These are phyloP conservation scores for Anthracocystis setariae DNA, from an alignment of 1,284 basidiomycete species.

Conservation along the genomic window DNA sequence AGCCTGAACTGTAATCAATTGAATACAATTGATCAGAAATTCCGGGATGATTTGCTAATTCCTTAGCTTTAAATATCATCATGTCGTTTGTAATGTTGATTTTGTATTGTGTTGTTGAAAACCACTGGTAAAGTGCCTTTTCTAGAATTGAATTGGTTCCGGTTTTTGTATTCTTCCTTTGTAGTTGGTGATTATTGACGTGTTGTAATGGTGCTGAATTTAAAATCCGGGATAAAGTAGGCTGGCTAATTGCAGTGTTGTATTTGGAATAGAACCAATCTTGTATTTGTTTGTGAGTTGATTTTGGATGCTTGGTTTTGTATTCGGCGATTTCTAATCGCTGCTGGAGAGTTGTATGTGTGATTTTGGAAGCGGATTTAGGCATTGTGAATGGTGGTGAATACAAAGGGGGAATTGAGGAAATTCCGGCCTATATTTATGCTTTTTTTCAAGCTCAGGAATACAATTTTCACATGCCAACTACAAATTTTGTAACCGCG, in stretches of 20 bases:
- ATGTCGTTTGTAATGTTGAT: constrained; percentile 4
- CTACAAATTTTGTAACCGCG: neutral
- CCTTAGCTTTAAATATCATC: constrained; percentile 1
- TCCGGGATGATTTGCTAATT: neutral
- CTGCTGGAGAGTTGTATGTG: constrained; percentile 3
- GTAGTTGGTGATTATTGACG: neutral
- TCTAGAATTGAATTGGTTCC: neutral
- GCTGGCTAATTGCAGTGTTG: neutral
- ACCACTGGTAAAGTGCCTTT: constrained; percentile 3
- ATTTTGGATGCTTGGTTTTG: neutral
- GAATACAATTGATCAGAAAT: neutral
- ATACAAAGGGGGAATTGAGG: neutral
- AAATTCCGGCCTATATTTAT: constrained; percentile 6
- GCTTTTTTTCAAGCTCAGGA: neutral
- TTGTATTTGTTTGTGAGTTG: neutral
- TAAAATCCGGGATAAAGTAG: neutral
- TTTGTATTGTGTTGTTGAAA: neutral
- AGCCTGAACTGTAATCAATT: constrained; percentile 4
- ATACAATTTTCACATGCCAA: constrained; percentile 6
- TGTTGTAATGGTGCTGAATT: too few relatives aligned
- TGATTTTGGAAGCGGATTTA: constrained; percentile 1
- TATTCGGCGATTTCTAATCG: too few relatives aligned
- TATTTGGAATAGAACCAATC: neutral
- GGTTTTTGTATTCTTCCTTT: neutral
- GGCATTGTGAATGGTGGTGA: constrained; percentile 1